Evolutionary conservation across 306 rosid genomes (phyloP).

Genomic region (Canavalia ensiformis): DNA sequence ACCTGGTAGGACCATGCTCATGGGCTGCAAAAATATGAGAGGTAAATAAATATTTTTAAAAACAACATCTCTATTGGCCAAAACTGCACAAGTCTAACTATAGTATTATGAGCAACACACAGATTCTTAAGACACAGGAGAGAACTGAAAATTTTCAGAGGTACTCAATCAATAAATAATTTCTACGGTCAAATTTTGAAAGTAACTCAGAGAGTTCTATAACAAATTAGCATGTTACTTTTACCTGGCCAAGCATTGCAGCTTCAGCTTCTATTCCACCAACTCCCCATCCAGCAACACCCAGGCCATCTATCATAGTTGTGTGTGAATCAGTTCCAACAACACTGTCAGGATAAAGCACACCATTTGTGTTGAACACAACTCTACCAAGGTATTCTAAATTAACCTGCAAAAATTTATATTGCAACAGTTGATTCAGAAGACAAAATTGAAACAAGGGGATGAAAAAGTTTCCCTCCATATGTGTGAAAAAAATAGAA

Average conservation of each 20-base stretch:
- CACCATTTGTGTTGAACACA: constrained; percentile 81
- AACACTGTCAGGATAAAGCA: constrained; percentile 96
- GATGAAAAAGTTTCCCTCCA: constrained; percentile 7
- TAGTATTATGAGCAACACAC: constrained; percentile 2
- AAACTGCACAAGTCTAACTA: constrained; percentile 13
- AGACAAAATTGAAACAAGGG: constrained; percentile 26
- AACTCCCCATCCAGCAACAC: constrained; percentile 99
- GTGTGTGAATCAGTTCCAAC: constrained; percentile 99
- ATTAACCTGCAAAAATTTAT: constrained; percentile 75
- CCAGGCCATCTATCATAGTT: constrained; percentile 98
- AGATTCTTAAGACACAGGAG: neutral
- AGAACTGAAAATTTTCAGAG: neutral
- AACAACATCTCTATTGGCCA: constrained; percentile 18
- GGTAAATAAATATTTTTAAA: constrained; percentile 15
- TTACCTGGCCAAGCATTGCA: constrained; percentile 97
- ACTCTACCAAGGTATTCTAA: constrained; percentile 96
- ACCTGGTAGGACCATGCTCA: constrained; percentile 99
- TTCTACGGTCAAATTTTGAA: constrained; percentile 19
- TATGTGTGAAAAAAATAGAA: neutral
- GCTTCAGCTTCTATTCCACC: constrained; percentile 99
- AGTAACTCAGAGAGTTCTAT: constrained; percentile 6
- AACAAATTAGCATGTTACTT: constrained; percentile 33
- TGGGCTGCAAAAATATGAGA: constrained; percentile 68
- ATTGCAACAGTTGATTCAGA: constrained; percentile 38
- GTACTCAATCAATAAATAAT: constrained; percentile 14